Percentiles rank a stretch among this genome's conserved stretches.
phyloP scores from a whole-genome alignment of 164 flowering plant genomes.

The Piper betle region DNA sequence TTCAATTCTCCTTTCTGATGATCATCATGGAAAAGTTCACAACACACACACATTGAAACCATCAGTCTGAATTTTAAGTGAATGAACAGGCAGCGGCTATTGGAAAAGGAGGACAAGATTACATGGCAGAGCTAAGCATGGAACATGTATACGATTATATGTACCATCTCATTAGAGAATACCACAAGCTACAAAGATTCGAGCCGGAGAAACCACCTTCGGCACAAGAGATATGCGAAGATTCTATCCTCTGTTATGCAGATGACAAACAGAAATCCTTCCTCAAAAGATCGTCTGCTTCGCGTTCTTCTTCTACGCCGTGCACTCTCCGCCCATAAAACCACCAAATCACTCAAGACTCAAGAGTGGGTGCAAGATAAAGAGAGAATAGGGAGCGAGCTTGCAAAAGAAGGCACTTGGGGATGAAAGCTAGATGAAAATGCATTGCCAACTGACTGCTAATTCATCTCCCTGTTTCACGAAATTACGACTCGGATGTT shows the following conservation, averaged over 20 bases:
- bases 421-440: too few relatives aligned
- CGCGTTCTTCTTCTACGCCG: too few relatives aligned
- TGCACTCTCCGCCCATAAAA: conserved; percentile 21
- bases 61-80: too few relatives aligned
- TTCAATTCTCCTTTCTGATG: too few relatives aligned
- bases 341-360: background rate
- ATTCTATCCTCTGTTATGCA: conserved; percentile 63
- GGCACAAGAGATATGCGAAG: conserved; percentile 43
- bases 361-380: background rate
- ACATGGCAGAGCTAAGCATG: conserved; percentile 26
- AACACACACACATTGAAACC: too few relatives aligned
- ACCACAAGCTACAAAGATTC: conserved; percentile 63
- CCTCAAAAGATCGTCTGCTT: conserved; percentile 31
- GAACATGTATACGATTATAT: conserved; percentile 60
- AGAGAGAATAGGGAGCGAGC: background rate
- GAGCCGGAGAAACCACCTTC: conserved; percentile 50
- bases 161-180: conserved; percentile 63
- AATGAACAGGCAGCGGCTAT: conserved; percentile 80
- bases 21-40: too few relatives aligned
- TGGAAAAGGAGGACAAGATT: conserved; percentile 52
- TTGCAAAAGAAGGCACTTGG: background rate
- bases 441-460: too few relatives aligned
- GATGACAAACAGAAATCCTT: conserved; percentile 37
- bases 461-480: too few relatives aligned
- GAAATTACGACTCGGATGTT: too few relatives aligned